Percentiles rank a stretch among this genome's conserved stretches.
These are phyloP conservation scores for Talaromyces liani DNA, from an alignment of 495 filamentous ascomycete genomes.

Conservation along the genomic window DNA sequence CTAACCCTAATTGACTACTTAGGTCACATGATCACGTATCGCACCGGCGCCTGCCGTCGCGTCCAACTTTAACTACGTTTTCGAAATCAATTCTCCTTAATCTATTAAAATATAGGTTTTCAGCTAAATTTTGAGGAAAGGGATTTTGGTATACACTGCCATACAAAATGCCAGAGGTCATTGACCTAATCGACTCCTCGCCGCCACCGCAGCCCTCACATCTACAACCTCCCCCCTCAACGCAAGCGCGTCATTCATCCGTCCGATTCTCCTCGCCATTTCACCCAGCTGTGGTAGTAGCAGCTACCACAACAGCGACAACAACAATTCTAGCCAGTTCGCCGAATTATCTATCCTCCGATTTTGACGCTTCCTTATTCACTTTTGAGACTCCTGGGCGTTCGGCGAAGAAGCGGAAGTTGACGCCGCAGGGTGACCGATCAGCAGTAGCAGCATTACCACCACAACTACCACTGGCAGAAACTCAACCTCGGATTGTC, in stretches of 20 bases:
- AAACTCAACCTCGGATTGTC: neutral
- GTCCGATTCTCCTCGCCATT: neutral
- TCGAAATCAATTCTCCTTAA: neutral
- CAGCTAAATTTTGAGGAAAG: neutral
- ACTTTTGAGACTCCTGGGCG: slow-evolving; percentile 28
- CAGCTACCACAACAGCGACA: neutral
- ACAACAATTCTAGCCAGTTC: neutral
- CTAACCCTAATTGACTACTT: neutral
- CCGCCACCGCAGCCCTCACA: slow-evolving; percentile 9
- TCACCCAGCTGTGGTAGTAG: neutral
- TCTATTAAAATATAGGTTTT: neutral
- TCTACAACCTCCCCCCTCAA: slow-evolving; percentile 15
- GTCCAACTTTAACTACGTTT: neutral
- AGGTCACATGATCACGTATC: neutral
- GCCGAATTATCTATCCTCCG: slow-evolving; percentile 38
- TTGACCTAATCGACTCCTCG: slow-evolving; percentile 36
- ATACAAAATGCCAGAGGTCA: slow-evolving; percentile 33
- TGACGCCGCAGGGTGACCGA: slow-evolving; percentile 17
- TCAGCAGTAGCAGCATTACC: neutral
- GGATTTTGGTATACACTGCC: neutral
- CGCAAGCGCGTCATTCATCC: slow-evolving; percentile 5
- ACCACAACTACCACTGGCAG: neutral
- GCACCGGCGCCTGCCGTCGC: neutral
- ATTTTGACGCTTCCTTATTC: slow-evolving; percentile 35
- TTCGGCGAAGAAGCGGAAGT: slow-evolving; percentile 31